Evolutionary conservation across 768 basidiomycete genomes (phyloP).

Genomic region (Lentinula guzmanii): DNA sequence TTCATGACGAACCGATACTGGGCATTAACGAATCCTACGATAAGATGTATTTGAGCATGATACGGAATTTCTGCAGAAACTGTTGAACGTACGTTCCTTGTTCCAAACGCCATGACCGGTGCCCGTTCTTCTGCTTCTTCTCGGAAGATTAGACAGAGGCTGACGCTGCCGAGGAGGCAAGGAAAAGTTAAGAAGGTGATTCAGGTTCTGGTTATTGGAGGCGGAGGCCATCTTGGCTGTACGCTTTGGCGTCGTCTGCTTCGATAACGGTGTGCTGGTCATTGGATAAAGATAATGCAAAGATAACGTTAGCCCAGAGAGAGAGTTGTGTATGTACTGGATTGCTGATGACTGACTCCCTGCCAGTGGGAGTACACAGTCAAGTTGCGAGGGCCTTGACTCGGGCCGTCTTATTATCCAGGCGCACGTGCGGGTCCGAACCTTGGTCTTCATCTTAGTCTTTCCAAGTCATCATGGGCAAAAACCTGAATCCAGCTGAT

Average conservation of each 20-base stretch:
- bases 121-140: conserved; percentile 70
- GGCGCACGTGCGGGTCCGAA: conserved; percentile 24
- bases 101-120: conserved; percentile 70
- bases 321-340: conserved; percentile 5
- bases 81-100: conserved; percentile 74
- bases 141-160: conserved; percentile 49
- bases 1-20: conserved; percentile 96
- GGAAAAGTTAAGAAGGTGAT: conserved; percentile 91
- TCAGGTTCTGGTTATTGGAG: conserved; percentile 50
- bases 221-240: conserved; percentile 57
- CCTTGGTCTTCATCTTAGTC: neutral
- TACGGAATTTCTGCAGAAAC: neutral
- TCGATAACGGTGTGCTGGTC: conserved; percentile 29
- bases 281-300: conserved; percentile 17
- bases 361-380: conserved; percentile 38
- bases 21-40: conserved; percentile 91
- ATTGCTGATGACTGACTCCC: conserved; percentile 32
- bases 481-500: conserved; percentile 90
- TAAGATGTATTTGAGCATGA: conserved; percentile 9
- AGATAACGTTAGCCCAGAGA: conserved; percentile 5
- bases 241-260: conserved; percentile 46
- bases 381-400: conserved; percentile 14
- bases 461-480: conserved; percentile 58
- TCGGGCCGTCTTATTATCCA: conserved; percentile 4
- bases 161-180: conserved; percentile 81